These are phyloP conservation scores for Primulina tabacum DNA, from an alignment of 257 asterid genomes.

Conservation along the genomic window DNA sequence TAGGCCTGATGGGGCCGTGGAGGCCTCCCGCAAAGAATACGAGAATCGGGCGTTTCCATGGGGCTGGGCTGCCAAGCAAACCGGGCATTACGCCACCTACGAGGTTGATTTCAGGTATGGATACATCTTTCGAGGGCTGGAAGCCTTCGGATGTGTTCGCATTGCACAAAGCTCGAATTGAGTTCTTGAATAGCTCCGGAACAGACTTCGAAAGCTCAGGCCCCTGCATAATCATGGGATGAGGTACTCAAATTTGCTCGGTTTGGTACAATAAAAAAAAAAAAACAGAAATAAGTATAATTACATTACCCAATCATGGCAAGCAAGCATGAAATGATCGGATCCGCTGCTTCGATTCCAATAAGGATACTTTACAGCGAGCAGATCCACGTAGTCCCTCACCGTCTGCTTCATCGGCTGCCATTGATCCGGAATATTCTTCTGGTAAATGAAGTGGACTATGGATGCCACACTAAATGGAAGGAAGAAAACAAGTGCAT, in stretches of 20 bases:
- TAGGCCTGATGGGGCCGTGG: conserved; percentile 84
- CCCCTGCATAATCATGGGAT: conserved; percentile 31
- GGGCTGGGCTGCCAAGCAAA: conserved; percentile 51
- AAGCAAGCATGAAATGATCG: conserved; percentile 83
- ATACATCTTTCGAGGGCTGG: conserved; percentile 53
- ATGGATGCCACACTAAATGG: conserved; percentile 65
- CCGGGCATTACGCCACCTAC: conserved; percentile 38
- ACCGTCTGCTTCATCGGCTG: conserved; percentile 38
- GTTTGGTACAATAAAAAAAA: no score
- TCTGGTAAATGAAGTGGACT: conserved; percentile 40
- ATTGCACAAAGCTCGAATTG: conserved; percentile 64
- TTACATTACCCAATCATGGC: conserved; percentile 73
- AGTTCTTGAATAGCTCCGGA: conserved; percentile 43
- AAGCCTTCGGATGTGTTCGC: conserved; percentile 63
- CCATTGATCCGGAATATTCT: conserved; percentile 47
- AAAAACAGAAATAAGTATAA: background rate
- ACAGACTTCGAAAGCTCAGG: conserved; percentile 57
- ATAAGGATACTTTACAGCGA: conserved; percentile 50
- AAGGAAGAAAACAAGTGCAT: conserved; percentile 61
- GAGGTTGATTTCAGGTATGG: conserved; percentile 63
- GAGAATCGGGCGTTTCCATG: conserved; percentile 40
- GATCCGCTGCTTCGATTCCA: conserved; percentile 81
- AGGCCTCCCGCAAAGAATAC: conserved; percentile 77
- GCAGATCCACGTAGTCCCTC: conserved; percentile 32
- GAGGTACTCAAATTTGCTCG: no score